phyloP scores from a whole-genome alignment of 352 stramenopile genomes.

The Globisporangium sylvaticum region DNA sequence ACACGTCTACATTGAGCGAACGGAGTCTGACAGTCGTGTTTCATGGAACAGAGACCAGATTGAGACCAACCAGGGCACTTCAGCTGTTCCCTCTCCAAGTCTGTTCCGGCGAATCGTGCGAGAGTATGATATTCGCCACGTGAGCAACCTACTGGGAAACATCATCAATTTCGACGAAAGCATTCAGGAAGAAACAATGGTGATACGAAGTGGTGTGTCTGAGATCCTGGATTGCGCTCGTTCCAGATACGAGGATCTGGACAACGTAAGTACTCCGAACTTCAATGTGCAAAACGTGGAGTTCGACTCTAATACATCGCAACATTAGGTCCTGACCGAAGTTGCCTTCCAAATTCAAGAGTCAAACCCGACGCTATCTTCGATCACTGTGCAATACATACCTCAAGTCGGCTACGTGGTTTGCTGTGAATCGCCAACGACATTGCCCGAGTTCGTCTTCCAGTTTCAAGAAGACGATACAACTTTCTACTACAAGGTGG shows the following conservation, averaged over 20 bases:
- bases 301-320: neutral
- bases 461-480: conserved; percentile 87
- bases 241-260: conserved; percentile 74
- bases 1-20: neutral
- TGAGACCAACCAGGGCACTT: conserved; percentile 9
- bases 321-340: conserved; percentile 70
- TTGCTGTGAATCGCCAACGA: conserved; percentile 64
- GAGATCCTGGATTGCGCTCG: conserved; percentile 63
- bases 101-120: conserved; percentile 29
- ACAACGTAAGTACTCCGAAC: conserved; percentile 44
- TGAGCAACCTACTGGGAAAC: conserved; percentile 80
- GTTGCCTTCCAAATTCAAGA: conserved; percentile 82
- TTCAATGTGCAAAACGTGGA: neutral
- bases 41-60: conserved; percentile 23
- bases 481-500: conserved; percentile 87
- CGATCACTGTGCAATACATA: conserved; percentile 84
- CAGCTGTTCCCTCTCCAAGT: conserved; percentile 15
- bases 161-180: conserved; percentile 85
- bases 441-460: conserved; percentile 74
- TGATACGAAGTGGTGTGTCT: conserved; percentile 73
- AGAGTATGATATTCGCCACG: conserved; percentile 45
- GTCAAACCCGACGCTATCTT: conserved; percentile 56
- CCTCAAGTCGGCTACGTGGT: conserved; percentile 87
- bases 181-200: conserved; percentile 43
- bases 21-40: conserved; percentile 5